A percentile compares a stretch with the other conserved stretches of the same genome.
Evolutionary conservation across 331 rosid genomes (phyloP).

Genomic region (Malus hybrid): DNA sequence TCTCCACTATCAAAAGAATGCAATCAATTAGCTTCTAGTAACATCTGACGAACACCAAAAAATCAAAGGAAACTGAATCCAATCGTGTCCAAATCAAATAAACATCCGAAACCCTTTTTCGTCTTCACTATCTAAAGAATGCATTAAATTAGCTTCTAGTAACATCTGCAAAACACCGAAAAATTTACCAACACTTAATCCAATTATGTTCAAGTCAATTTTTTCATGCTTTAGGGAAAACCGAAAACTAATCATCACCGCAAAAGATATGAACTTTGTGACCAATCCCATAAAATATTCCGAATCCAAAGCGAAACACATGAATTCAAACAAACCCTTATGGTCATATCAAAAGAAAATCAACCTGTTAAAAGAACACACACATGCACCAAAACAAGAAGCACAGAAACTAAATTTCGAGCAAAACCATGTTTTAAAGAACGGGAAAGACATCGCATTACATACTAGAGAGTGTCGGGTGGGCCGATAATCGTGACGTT

Average conservation of each 20-base stretch:
- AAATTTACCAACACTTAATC: not conserved
- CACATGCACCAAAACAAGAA: not conserved
- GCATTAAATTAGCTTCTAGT: not conserved
- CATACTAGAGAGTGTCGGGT: conserved; percentile 43
- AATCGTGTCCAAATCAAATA: not conserved
- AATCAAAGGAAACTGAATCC: not conserved
- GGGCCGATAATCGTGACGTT: conserved; percentile 45
- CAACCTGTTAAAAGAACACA: not conserved
- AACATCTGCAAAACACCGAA: not conserved
- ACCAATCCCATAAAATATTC: not conserved
- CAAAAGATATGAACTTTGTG: not conserved
- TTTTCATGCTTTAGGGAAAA: not conserved
- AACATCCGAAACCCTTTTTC: not conserved
- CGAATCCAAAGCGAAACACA: not conserved
- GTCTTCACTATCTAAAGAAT: not conserved
- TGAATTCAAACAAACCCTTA: conserved; percentile 1
- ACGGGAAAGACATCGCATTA: not conserved
- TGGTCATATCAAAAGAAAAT: not conserved
- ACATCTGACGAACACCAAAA: not conserved
- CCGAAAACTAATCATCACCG: not conserved
- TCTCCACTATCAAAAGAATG: not conserved
- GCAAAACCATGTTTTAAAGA: not conserved
- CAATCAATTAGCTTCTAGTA: not conserved
- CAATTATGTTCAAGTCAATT: not conserved
- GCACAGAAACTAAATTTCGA: not conserved